Evolutionary conservation across 768 basidiomycete species (phyloP).

Genomic region (Collybia sordida): DNA sequence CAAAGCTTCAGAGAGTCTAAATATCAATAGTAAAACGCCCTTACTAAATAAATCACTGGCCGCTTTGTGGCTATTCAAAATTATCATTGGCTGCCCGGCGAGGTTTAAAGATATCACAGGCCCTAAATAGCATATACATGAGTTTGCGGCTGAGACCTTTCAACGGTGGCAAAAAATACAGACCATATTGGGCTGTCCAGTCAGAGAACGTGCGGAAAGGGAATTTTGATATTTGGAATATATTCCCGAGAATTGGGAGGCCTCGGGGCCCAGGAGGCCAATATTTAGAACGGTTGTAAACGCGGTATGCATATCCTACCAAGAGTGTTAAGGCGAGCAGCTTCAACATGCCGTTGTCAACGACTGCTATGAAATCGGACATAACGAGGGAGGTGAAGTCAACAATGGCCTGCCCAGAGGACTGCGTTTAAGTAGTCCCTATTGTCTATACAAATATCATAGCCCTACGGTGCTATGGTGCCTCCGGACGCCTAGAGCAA

Average conservation of each 20-base stretch:
- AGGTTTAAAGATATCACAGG: conserved; percentile 1
- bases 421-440: no score
- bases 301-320: no score
- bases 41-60: conserved; percentile 1
- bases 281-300: no score
- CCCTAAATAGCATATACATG: background rate
- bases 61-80: conserved; percentile 2
- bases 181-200: conserved; percentile 1
- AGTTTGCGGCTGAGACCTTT: background rate
- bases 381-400: no score
- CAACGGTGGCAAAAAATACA: background rate
- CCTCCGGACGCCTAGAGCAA: no score
- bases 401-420: no score
- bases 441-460: no score
- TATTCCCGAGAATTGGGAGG: conserved; percentile 4
- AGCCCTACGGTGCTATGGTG: no score
- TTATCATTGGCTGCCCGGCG: conserved; percentile 3
- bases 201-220: conserved; percentile 1
- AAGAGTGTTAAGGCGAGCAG: no score
- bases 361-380: no score
- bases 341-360: no score
- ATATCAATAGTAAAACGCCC: background rate
- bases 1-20: background rate
- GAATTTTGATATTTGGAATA: conserved; percentile 1
- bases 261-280: conserved; percentile 1